These are phyloP conservation scores for Monascus purpureus DNA, from an alignment of 495 filamentous ascomycete genomes.

Conservation along the genomic window DNA sequence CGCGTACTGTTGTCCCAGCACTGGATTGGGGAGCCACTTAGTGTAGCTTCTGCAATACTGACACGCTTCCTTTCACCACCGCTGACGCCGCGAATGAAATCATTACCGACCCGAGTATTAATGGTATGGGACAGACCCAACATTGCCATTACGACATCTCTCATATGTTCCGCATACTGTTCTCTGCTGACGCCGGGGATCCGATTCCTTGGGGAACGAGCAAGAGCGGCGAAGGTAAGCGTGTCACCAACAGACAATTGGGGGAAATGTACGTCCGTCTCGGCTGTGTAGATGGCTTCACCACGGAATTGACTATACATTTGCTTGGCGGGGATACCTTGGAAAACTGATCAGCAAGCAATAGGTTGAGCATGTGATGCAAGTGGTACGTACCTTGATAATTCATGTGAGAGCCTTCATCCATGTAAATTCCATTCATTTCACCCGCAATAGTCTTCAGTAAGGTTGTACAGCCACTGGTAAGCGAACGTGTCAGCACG, in stretches of 20 bases:
- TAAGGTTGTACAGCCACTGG: slow-evolving; percentile 56
- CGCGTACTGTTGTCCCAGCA: slow-evolving; percentile 86
- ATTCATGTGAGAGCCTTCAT: slow-evolving; percentile 41
- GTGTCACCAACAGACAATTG: slow-evolving; percentile 55
- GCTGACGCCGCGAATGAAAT: slow-evolving; percentile 70
- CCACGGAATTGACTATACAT: slow-evolving; percentile 55
- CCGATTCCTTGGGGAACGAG: slow-evolving; percentile 35
- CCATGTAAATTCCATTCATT: slow-evolving; percentile 56
- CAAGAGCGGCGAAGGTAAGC: slow-evolving; percentile 44
- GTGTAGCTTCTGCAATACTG: slow-evolving; percentile 45
- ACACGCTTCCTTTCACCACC: slow-evolving; percentile 72
- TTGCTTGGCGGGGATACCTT: slow-evolving; percentile 53
- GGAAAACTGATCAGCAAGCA: slow-evolving; percentile 53
- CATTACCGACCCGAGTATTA: slow-evolving; percentile 50
- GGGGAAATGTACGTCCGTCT: slow-evolving; percentile 56
- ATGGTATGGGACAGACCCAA: slow-evolving; percentile 45
- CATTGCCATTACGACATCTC: slow-evolving; percentile 50
- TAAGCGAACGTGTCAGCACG: too few relatives aligned
- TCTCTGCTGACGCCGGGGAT: slow-evolving; percentile 32
- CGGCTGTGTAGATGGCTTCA: slow-evolving; percentile 50
- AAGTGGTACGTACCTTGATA: slow-evolving; percentile 70
- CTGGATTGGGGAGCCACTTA: slow-evolving; percentile 58
- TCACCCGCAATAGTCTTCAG: slow-evolving; percentile 60
- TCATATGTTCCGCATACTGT: slow-evolving; percentile 36
- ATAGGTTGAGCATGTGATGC: slow-evolving; percentile 56